Conservation (phyloP, 2,329 filamentous ascomycete species). For the Tolypocladium cylindrosporum region DNA sequence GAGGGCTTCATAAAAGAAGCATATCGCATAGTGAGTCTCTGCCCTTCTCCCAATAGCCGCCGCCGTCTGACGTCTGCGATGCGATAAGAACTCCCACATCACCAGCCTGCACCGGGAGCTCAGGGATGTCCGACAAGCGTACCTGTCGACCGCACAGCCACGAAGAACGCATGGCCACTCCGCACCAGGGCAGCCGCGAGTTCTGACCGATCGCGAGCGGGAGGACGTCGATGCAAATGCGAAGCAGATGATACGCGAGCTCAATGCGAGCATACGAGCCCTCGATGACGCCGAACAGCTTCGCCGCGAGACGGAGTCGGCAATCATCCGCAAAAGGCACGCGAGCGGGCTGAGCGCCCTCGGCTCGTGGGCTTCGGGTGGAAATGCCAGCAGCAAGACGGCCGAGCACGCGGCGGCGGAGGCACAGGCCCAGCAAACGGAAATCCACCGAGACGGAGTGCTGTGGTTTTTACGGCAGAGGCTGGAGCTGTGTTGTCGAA, state of each 20-base stretch:
- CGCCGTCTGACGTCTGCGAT: not conserved
- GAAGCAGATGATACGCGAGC: slow-evolving; percentile 73
- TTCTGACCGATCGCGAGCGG: slow-evolving; percentile 70
- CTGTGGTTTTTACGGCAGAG: slow-evolving; percentile 71
- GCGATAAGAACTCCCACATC: slow-evolving; percentile 69
- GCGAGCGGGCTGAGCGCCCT: slow-evolving; percentile 53
- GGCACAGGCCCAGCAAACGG: slow-evolving; percentile 54
- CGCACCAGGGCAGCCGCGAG: slow-evolving; percentile 34
- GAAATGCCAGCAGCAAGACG: slow-evolving; percentile 35
- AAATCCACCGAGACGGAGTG: slow-evolving; percentile 68
- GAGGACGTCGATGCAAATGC: slow-evolving; percentile 83
- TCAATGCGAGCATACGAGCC: slow-evolving; percentile 70
- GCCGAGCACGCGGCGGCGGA: slow-evolving; percentile 65
- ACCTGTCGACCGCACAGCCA: slow-evolving; percentile 71
- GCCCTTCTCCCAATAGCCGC: not conserved
- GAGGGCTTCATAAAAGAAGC: slow-evolving; percentile 92
- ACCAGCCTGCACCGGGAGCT: slow-evolving; percentile 71
- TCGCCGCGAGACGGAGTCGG: slow-evolving; percentile 64
- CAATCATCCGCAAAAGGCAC: slow-evolving; percentile 62
- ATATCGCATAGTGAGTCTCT: slow-evolving; percentile 67
- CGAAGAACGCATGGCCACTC: slow-evolving; percentile 42
- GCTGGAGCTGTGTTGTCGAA: slow-evolving; percentile 64
- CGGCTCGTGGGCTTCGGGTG: slow-evolving; percentile 56
- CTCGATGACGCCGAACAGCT: slow-evolving; percentile 76
- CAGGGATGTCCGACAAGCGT: slow-evolving; percentile 73